Percentiles rank a stretch among this genome's conserved stretches.
phyloP scores from a whole-genome alignment of 768 basidiomycete species.

The Infundibulicybe gibba region DNA sequence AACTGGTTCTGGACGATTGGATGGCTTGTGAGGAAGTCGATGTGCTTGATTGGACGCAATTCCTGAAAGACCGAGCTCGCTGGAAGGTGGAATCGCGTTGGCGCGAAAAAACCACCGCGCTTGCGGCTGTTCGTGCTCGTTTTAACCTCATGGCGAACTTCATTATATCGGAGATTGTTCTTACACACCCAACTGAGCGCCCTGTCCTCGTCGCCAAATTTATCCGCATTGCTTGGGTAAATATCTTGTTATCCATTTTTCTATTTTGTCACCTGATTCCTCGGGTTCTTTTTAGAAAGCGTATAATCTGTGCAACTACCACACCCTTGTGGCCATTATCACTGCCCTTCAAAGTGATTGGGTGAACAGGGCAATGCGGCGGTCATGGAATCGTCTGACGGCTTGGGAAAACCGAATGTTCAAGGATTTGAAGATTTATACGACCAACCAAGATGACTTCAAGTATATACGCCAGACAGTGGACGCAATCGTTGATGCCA shows the following conservation, averaged over 20 bases:
- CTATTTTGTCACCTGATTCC: conserved; percentile 1
- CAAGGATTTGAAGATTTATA: conserved; percentile 66
- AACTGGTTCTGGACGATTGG: conserved; percentile 77
- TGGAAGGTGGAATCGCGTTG: conserved; percentile 61
- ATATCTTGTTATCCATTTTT: conserved; percentile 17
- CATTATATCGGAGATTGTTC: conserved; percentile 73
- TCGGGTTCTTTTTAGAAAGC: conserved; percentile 55
- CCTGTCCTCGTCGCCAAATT: conserved; percentile 70
- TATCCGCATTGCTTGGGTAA: conserved; percentile 82
- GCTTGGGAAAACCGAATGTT: conserved; percentile 72
- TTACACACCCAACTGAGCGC: conserved; percentile 67
- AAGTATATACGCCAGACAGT: conserved; percentile 67
- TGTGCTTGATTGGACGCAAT: conserved; percentile 81
- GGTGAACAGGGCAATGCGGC: conserved; percentile 65
- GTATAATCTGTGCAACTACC: conserved; percentile 74
- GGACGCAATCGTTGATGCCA: conserved; percentile 61
- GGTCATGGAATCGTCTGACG: conserved; percentile 63
- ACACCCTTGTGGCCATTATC: conserved; percentile 76
- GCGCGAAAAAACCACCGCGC: conserved; percentile 62
- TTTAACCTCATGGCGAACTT: conserved; percentile 87
- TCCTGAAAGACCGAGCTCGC: conserved; percentile 68
- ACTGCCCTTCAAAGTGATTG: conserved; percentile 68
- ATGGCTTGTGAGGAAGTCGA: conserved; percentile 58
- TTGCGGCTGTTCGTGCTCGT: conserved; percentile 72
- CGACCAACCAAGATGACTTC: conserved; percentile 65